Percentiles rank a stretch among this genome's conserved stretches.
Conservation (phyloP, 768 basidiomycete genomes). For the Naganishia antarctica region DNA sequence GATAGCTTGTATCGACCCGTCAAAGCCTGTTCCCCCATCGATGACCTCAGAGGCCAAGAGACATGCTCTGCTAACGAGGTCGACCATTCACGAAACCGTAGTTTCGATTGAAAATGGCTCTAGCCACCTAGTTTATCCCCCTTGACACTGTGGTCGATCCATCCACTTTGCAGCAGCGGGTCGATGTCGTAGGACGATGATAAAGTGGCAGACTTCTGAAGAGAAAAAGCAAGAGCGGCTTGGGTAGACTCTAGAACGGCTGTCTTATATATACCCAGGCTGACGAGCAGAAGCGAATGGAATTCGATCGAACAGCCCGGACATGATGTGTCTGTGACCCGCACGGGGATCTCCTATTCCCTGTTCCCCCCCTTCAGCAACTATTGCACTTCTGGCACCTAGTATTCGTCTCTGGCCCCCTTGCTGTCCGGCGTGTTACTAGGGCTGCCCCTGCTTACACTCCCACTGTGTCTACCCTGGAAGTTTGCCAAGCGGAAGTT, state of each 20-base stretch:
- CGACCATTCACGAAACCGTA: slow-evolving; percentile 14
- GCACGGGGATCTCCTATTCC: background rate
- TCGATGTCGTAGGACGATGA: slow-evolving; percentile 15
- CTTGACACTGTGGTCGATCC: background rate
- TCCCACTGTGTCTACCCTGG: no score
- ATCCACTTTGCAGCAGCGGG: slow-evolving; percentile 4
- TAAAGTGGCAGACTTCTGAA: slow-evolving; percentile 21
- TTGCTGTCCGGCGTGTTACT: no score
- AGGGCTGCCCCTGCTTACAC: no score
- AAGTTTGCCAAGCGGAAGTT: no score
- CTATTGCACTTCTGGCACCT: no score
- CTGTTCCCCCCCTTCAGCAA: background rate
- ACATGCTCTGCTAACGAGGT: slow-evolving; percentile 19
- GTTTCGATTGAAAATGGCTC: slow-evolving; percentile 9
- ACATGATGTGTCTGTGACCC: background rate
- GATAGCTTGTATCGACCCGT: slow-evolving; percentile 5
- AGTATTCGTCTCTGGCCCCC: no score
- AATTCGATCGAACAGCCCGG: background rate
- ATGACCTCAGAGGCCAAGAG: background rate
- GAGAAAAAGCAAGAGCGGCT: background rate
- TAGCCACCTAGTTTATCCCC: slow-evolving; percentile 23
- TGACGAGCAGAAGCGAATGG: background rate
- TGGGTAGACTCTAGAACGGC: background rate
- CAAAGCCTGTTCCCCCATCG: slow-evolving; percentile 18
- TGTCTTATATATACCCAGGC: background rate